phyloP scores from a whole-genome alignment of 805 yeast genomes.

The Priceomyces carsonii region DNA sequence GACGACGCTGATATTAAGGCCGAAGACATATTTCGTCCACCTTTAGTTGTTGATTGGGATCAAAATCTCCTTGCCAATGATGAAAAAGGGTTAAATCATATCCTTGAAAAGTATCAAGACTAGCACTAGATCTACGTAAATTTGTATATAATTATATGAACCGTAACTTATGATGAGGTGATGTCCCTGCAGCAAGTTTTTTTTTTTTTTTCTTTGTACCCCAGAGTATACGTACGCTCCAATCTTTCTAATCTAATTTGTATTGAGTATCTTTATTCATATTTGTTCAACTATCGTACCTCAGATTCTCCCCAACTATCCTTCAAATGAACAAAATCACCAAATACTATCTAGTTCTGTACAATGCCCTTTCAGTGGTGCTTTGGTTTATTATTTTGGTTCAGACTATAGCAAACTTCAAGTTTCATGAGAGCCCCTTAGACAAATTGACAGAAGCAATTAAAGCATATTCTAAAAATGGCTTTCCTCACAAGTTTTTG shows the following conservation, averaged over 20 bases:
- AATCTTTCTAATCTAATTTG: not conserved
- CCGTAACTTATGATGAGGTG: no score
- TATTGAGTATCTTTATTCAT: not conserved
- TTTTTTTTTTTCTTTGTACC: no score
- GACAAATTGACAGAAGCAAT: conserved; percentile 10
- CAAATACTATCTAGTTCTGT: conserved; percentile 10
- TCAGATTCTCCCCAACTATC: no score
- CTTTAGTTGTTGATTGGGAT: conserved; percentile 49
- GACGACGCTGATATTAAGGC: conserved; percentile 29
- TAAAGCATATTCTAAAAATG: conserved; percentile 10
- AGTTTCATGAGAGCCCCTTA: no score
- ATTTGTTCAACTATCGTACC: not conserved
- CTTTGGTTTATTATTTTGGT: conserved; percentile 19
- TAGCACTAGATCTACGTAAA: not conserved
- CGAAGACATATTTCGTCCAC: conserved; percentile 37
- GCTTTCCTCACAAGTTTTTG: conserved; percentile 29
- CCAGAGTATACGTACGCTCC: no score
- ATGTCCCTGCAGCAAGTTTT: no score
- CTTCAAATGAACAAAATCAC: not conserved
- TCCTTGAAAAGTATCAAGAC: conserved; percentile 29
- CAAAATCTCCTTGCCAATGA: conserved; percentile 42
- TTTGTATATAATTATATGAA: not conserved
- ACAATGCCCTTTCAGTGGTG: conserved; percentile 17
- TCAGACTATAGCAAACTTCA: conserved; percentile 10
- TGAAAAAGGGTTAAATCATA: conserved; percentile 27